These are phyloP conservation scores for Apiotrichum brassicae DNA, from an alignment of 1,284 basidiomycete genomes.

Conservation along the genomic window DNA sequence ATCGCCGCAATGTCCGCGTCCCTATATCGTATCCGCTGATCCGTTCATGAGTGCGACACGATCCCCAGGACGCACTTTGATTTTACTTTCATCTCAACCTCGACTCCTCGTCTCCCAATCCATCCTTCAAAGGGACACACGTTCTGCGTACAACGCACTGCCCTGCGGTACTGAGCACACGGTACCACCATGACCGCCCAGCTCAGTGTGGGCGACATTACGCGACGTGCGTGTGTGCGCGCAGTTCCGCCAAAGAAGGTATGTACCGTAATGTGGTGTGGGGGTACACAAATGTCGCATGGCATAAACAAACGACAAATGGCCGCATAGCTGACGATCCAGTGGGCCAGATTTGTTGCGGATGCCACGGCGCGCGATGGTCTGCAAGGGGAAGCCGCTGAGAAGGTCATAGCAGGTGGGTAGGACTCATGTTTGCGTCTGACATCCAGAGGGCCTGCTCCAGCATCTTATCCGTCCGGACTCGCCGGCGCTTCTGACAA, in stretches of 20 bases:
- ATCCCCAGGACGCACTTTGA: no score
- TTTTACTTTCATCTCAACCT: no score
- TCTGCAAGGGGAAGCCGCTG: conserved; percentile 1
- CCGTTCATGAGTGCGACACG: no score
- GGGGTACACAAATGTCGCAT: no score
- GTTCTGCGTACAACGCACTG: no score
- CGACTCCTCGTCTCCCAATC: no score
- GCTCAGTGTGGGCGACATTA: conserved; percentile 9
- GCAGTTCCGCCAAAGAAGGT: conserved; percentile 14
- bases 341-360: conserved; percentile 12
- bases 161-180: not conserved
- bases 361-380: not conserved
- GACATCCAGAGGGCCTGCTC: conserved; percentile 25
- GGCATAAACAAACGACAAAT: not conserved
- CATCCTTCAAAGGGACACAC: no score
- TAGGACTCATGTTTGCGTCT: conserved; percentile 2
- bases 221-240: conserved; percentile 12
- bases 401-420: conserved; percentile 14
- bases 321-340: not conserved
- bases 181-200: conserved; percentile 2
- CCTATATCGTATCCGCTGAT: no score
- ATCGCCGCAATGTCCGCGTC: no score
- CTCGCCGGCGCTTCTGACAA: conserved; percentile 27
- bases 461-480: conserved; percentile 17
- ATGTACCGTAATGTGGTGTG: not conserved